Evolutionary conservation across 768 basidiomycete genomes (phyloP), one percentile per base, ranked within the genome.

Genomic region (Boletellus ananiceps): DNA sequence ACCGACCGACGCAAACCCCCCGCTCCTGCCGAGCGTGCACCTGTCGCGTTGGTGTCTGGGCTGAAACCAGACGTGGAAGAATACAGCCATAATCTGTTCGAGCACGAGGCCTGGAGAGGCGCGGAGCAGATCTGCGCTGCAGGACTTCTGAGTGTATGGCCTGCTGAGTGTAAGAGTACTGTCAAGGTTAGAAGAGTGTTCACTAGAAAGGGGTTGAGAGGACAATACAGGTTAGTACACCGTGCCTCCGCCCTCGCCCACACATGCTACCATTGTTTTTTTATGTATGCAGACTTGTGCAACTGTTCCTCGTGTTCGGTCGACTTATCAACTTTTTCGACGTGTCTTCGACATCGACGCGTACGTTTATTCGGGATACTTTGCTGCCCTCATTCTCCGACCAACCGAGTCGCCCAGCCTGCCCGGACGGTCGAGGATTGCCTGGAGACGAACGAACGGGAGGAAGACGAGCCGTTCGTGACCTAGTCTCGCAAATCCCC

Each of bases 401-500:
- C 68, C 71, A 41, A 79, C 83, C 5, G 75, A 81, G 57, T 69
- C 67, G 14, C 68, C 71, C 2, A 65, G 72, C 9, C 68, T 77
- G 27, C 80, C 90, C 1, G 80, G 90, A 9, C 81, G 89, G 40
- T 96, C 63, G 77, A 84, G 47, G 95, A 98, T 61, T 94, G 94
- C 1, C 72, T 98, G 9, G 89, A 95, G 68, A 82, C 84, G 9
- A 80, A 90, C 54, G 94, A 98, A 57, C 76, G 80, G 8, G 87
- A 89, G 43, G 91, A 94, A 62, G 94, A 97, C 64, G 86, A 82
- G 56, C 70, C 93, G 13, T 93, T 98, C 55, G 82, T 90, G 63
- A 67, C 97, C 13, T 87, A 79, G 79, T 86, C 82, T 67, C 77
- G 76, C 47, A 70, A 74, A 18, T 71, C 74, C 25, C 59, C 51